Base-by-base conservation (phyloP, 106 monocot genomes). In the Dendrobium catenatum region DNA sequence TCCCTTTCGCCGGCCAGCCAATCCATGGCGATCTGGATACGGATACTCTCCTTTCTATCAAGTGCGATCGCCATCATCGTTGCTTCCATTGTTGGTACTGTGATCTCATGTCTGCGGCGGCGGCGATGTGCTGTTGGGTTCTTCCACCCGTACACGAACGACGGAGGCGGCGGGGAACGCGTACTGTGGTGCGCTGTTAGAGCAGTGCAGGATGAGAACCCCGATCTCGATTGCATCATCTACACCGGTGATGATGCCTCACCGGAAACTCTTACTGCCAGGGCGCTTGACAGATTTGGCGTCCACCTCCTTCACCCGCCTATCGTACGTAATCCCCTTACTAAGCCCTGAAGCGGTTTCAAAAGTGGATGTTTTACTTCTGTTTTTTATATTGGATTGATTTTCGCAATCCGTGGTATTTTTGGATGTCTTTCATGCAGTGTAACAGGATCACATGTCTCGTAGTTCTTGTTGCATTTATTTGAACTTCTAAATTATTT, bases 151-250 rank as follows among this genome's bases (percentile, higher is more conserved):
- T 99, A 85, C 88, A 99, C 98, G 46, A 93, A 95, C 82, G 98
- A 95, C 40, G 98, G 95, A 31, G 98, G 98, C 75, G 95, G 98
- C 0, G 95, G 98, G 44, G 98, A 99, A 79, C 79, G 95, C 40
- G 98, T 99, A n/a, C 83, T 95, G 11, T 99, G 98, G 98, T 99
- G 98, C 88, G 89, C 98, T 74, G 91, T 98, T 20, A 85, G 87
- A 56, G 93, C 89, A 17, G 76, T 93, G 4, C 98, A 99, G 72
- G 93, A 95, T 54, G 89, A 88, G 68, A 64, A 78, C 49, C 86
- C 91, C 19, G 85, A 80, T 77, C 84, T 99, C 19, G 85, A 86
- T 27, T 89, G 89, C 84, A 85, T 79, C 31, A 81, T 99, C 37
- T 99, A 80, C 85, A 91, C 90, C 11, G 95, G 95, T 4, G 98